phyloP scores from a whole-genome alignment of 2,329 filamentous ascomycete species.

The Calonectria honghensis region DNA sequence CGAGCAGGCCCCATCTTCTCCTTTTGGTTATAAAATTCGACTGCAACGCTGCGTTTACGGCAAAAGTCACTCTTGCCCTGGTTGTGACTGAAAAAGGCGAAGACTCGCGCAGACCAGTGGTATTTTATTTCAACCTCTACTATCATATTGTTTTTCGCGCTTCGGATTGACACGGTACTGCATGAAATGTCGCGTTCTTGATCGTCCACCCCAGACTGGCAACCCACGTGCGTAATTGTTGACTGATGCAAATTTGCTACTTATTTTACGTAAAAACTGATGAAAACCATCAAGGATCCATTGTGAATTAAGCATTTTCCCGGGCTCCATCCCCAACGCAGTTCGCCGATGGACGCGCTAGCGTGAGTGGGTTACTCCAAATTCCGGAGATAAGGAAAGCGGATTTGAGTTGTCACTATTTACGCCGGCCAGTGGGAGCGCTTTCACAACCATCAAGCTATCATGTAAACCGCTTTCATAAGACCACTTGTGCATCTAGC shows the following conservation, averaged over 20 bases:
- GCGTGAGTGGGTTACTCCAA: background rate
- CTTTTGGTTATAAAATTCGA: too few species aligned
- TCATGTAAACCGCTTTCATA: background rate
- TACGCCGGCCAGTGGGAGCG: background rate
- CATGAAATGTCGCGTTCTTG: too few species aligned
- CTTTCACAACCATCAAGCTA: background rate
- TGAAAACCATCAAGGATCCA: constrained; percentile 1
- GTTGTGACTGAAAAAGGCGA: too few species aligned
- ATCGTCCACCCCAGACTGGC: too few species aligned
- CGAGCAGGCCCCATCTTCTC: too few species aligned
- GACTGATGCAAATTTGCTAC: background rate
- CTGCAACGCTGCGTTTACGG: too few species aligned
- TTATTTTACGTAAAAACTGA: constrained; percentile 7
- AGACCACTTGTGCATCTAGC: background rate
- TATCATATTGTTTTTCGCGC: too few species aligned
- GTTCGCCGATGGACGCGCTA: constrained; percentile 10
- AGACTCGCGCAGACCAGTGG: too few species aligned
- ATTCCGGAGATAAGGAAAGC: constrained; percentile 18
- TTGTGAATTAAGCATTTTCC: constrained; percentile 14
- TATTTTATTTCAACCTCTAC: background rate
- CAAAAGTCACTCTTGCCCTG: too few species aligned
- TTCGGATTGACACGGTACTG: too few species aligned
- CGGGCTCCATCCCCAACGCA: constrained; percentile 10
- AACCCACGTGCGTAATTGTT: background rate
- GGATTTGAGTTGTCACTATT: background rate